Evolutionary conservation across 768 basidiomycete species (phyloP).

Genomic region (Collybiopsis luxurians): DNA sequence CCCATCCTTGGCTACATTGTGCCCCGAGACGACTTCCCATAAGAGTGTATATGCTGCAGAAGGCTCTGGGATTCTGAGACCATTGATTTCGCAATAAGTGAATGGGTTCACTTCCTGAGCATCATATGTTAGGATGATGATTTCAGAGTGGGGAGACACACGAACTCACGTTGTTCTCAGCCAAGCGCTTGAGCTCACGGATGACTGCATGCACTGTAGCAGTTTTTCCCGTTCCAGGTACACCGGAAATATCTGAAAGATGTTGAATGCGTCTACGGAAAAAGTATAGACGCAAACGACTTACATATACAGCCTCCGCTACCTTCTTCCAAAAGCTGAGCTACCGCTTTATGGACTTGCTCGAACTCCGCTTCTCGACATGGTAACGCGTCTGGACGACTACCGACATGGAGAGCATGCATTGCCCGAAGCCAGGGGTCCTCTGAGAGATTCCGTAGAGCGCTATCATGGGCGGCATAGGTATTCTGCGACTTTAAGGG

Average conservation of each 20-base stretch:
- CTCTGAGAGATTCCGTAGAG: slow-evolving; percentile 45
- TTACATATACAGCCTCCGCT: slow-evolving; percentile 94
- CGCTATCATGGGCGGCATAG: slow-evolving; percentile 14
- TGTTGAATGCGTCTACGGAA: slow-evolving; percentile 5
- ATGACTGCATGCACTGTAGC: slow-evolving; percentile 95
- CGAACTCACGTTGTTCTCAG: slow-evolving; percentile 53
- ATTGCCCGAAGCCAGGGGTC: slow-evolving; percentile 88
- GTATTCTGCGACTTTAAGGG: slow-evolving; percentile 23
- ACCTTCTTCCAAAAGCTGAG: slow-evolving; percentile 86
- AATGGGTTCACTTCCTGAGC: slow-evolving; percentile 88
- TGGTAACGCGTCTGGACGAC: slow-evolving; percentile 84
- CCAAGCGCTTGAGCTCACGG: slow-evolving; percentile 86
- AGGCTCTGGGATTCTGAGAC: slow-evolving; percentile 89
- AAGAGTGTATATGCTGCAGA: slow-evolving; percentile 88
- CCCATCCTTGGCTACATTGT: slow-evolving; percentile 60
- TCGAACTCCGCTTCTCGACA: slow-evolving; percentile 87
- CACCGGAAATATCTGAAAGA: slow-evolving; percentile 86
- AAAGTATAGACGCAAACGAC: slow-evolving; percentile 25
- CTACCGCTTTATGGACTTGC: slow-evolving; percentile 70
- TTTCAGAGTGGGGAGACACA: background rate
- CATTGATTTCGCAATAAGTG: slow-evolving; percentile 97
- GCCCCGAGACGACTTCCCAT: slow-evolving; percentile 91
- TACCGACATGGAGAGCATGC: slow-evolving; percentile 90
- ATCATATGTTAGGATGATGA: background rate
- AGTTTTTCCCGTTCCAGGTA: slow-evolving; percentile 99